Percentiles rank a stretch among this genome's conserved stretches.
phyloP scores from a whole-genome alignment of 257 asterid species.

The Striga asiatica region DNA sequence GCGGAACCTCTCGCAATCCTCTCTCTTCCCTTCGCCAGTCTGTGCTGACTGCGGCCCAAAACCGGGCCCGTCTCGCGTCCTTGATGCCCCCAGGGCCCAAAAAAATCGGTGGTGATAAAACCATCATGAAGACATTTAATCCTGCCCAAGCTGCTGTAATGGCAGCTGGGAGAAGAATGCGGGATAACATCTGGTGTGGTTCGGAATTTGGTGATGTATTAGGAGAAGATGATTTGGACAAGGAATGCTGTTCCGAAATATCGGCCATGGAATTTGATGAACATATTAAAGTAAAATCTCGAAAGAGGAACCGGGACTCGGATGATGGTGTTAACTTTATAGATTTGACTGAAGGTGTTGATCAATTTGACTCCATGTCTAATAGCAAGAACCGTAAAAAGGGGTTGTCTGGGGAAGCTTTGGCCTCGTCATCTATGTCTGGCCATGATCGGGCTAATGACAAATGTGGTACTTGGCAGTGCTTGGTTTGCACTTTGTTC shows the following conservation, averaged over 20 bases:
- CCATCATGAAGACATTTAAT: constrained; percentile 62
- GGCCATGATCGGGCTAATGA: constrained; percentile 10
- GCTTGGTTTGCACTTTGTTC: constrained; percentile 70
- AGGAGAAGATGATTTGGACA: constrained; percentile 48
- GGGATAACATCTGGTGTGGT: constrained; percentile 89
- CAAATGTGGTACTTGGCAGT: constrained; percentile 43
- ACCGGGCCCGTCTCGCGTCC: constrained; percentile 50
- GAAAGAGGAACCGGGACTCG: constrained; percentile 46
- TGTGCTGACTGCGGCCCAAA: constrained; percentile 78
- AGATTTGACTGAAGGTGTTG: constrained; percentile 24
- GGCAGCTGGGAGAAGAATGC: constrained; percentile 96
- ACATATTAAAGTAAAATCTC: constrained; percentile 24
- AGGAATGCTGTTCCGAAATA: constrained; percentile 26
- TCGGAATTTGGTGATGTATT: constrained; percentile 44
- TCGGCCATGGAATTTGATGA: constrained; percentile 19
- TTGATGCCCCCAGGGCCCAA: constrained; percentile 82
- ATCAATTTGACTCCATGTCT: constrained; percentile 20
- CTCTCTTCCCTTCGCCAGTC: constrained; percentile 53
- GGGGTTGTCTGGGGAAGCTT: constrained; percentile 26
- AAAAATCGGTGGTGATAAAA: constrained; percentile 70
- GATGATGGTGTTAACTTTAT: constrained; percentile 22
- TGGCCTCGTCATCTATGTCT: constrained; percentile 25
- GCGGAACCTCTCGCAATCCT: constrained; percentile 50
- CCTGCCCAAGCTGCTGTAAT: constrained; percentile 96
- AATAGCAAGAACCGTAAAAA: constrained; percentile 14